Evolutionary conservation across 148 eudicot species (phyloP).

Genomic region (Polygonum aviculare): DNA sequence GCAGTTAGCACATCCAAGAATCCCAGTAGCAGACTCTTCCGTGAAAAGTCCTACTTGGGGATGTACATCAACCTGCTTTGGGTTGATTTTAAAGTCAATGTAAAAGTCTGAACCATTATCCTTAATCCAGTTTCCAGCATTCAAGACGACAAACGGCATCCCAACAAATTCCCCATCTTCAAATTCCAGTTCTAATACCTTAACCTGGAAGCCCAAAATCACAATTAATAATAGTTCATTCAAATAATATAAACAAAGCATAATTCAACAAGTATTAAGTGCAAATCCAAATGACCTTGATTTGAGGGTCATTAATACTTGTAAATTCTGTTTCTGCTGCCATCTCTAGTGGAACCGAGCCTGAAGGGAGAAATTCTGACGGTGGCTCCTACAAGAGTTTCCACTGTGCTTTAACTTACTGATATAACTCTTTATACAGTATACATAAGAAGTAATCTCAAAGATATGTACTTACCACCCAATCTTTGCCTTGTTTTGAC

Average conservation of each 20-base stretch:
- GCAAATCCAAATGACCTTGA: constrained; percentile 32
- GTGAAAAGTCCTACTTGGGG: constrained; percentile 9
- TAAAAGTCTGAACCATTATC: constrained; percentile 76
- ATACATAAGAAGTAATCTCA: constrained; percentile 9
- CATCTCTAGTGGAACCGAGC: constrained; percentile 43
- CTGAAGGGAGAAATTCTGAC: constrained; percentile 52
- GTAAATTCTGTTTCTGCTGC: constrained; percentile 64
- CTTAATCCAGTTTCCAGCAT: constrained; percentile 82
- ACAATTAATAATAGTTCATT: neutral
- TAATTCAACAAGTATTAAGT: neutral
- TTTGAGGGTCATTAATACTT: constrained; percentile 32
- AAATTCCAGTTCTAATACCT: constrained; percentile 54
- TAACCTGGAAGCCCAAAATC: constrained; percentile 34
- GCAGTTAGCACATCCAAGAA: constrained; percentile 6
- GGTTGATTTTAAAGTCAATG: constrained; percentile 39
- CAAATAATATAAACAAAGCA: neutral
- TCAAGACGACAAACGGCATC: constrained; percentile 85
- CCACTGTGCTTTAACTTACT: neutral
- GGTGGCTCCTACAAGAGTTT: constrained; percentile 58
- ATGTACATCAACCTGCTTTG: constrained; percentile 21
- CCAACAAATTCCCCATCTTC: constrained; percentile 62
- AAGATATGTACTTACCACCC: constrained; percentile 47
- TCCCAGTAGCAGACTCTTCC: neutral
- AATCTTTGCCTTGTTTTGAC: constrained; percentile 62
- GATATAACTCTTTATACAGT: neutral